phyloP scores from a whole-genome alignment of 2,329 filamentous ascomycete genomes.

The Exophiala calicioides region DNA sequence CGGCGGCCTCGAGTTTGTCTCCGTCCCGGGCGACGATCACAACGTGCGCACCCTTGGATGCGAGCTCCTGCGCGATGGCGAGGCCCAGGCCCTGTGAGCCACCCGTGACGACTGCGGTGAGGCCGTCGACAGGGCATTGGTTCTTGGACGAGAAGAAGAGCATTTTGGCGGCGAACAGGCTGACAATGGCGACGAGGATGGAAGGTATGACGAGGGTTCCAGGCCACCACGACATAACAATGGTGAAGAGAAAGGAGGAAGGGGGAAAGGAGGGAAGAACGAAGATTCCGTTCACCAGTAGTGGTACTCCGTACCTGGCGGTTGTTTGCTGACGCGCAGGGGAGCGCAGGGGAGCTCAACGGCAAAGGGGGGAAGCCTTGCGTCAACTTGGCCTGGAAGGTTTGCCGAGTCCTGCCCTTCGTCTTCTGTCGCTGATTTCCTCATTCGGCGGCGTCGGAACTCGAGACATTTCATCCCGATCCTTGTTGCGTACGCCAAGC shows the following conservation, averaged over 20 bases:
- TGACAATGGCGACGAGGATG: constrained; percentile 31
- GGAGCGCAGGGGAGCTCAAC: too few species aligned
- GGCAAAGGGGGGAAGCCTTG: too few species aligned
- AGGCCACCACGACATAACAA: background rate
- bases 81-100: constrained; percentile 91
- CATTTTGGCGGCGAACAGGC: constrained; percentile 34
- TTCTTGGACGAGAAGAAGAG: constrained; percentile 56
- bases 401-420: too few species aligned
- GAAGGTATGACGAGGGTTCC: constrained; percentile 7
- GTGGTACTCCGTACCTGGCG: too few species aligned
- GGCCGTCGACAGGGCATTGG: constrained; percentile 77
- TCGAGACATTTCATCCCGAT: background rate
- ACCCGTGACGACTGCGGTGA: constrained; percentile 89
- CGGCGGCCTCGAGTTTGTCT: constrained; percentile 69
- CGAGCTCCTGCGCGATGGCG: constrained; percentile 70
- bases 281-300: too few species aligned
- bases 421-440: too few species aligned
- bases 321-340: too few species aligned
- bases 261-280: background rate
- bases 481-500: constrained; percentile 15
- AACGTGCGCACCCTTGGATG: constrained; percentile 80
- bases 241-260: constrained; percentile 4
- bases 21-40: constrained; percentile 80
- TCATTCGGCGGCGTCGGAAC: too few species aligned
- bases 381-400: too few species aligned